Conservation (phyloP, 495 filamentous ascomycete genomes). For the Aspergillus panamensis region DNA sequence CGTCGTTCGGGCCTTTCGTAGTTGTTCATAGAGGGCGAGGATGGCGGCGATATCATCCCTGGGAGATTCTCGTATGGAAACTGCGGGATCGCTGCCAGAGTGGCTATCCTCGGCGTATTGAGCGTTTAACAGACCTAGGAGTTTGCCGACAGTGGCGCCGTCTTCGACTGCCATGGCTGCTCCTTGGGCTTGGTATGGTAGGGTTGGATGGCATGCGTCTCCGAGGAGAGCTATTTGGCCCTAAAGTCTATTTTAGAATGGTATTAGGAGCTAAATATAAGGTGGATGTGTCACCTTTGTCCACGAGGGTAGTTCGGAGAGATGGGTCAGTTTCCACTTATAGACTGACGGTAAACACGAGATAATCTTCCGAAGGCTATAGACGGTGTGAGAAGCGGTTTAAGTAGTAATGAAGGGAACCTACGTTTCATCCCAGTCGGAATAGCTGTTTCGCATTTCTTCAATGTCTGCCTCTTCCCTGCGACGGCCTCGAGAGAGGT, state of each 20-base stretch:
- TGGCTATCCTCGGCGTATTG: background rate
- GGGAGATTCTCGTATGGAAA: background rate
- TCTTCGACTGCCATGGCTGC: constrained; percentile 43
- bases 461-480: constrained; percentile 8
- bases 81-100: background rate
- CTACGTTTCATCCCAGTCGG: constrained; percentile 17
- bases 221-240: constrained; percentile 52
- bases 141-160: constrained; percentile 39
- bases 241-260: constrained; percentile 16
- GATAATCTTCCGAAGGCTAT: constrained; percentile 20
- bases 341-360: constrained; percentile 18
- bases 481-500: constrained; percentile 39
- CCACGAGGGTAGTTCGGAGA: constrained; percentile 45
- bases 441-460: constrained; percentile 17
- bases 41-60: constrained; percentile 34
- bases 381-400: background rate
- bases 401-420: background rate
- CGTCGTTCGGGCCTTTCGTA: constrained; percentile 54
- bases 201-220: constrained; percentile 56
- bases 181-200: constrained; percentile 53
- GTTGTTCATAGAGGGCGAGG: constrained; percentile 50
- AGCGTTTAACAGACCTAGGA: constrained; percentile 26
- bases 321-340: constrained; percentile 60
- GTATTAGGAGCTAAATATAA: background rate
- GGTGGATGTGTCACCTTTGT: constrained; percentile 26